phyloP scores from a whole-genome alignment of 2,329 filamentous ascomycete species.

The Mariannaea elegans region DNA sequence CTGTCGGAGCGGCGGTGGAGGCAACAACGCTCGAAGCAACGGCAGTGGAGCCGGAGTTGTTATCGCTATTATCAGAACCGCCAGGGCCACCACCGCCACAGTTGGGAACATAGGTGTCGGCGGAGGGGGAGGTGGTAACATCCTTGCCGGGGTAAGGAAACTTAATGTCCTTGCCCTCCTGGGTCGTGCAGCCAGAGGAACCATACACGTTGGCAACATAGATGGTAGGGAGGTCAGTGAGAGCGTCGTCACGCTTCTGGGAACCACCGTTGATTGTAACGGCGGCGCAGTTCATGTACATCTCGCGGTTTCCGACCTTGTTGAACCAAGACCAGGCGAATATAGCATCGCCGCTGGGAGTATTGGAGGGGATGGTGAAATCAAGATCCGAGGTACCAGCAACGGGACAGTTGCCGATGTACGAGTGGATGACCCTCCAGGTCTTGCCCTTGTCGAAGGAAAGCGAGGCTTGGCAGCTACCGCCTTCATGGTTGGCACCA shows the following conservation, averaged over 20 bases:
- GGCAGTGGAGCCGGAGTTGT: conserved; percentile 27
- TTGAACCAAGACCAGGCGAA: conserved; percentile 85
- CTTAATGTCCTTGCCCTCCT: conserved; percentile 64
- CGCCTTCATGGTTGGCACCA: conserved; percentile 71
- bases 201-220: conserved; percentile 73
- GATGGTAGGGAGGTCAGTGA: conserved; percentile 69
- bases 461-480: conserved; percentile 79
- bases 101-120: conserved; percentile 46
- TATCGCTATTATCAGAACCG: conserved; percentile 21
- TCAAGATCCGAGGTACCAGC: conserved; percentile 60
- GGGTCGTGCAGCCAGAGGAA: conserved; percentile 64
- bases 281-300: conserved; percentile 87
- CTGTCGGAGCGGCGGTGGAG: conserved; percentile 27
- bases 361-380: conserved; percentile 73
- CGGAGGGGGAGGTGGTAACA: conserved; percentile 51
- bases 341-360: conserved; percentile 68
- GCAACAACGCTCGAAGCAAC: conserved; percentile 26
- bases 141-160: conserved; percentile 74
- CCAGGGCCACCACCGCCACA: conserved; percentile 44
- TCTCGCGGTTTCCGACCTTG: conserved; percentile 79
- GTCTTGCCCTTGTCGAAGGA: conserved; percentile 76
- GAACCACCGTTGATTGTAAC: conserved; percentile 65
- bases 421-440: conserved; percentile 73
- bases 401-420: conserved; percentile 63
- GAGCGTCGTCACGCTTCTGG: conserved; percentile 48